Evolutionary conservation across 2,329 filamentous ascomycete genomes (phyloP), one percentile per base, ranked within the genome.

Genomic region (Rhynchosporium graminicola): DNA sequence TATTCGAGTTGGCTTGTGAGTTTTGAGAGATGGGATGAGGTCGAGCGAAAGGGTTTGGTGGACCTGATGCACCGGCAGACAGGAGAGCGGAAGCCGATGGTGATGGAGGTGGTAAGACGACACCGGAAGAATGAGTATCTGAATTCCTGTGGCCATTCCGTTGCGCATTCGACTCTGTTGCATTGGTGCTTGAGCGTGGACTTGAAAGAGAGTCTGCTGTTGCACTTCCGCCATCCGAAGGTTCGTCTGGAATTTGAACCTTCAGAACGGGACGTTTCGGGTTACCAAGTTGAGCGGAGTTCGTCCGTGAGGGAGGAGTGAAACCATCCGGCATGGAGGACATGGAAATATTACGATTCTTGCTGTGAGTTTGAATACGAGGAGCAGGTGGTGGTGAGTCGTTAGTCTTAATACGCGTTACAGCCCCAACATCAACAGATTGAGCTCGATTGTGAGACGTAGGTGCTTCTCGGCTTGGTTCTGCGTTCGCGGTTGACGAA

Each of bases 211-310:
- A 90, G 60, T 90, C 90, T 52, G 83, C 91, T 3, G 89, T 91
- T 51, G 87, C 89, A 64, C 84, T 69, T 52, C 66, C 89, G 62
- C 87, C 91, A 50, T 96, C 92, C 9, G 92, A 96, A 46, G 87
- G 87, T 71, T 96, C 95, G 68, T 92, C 94, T 0, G 95, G 95
- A 71, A 99, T 99, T 73, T 97, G 92, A 4, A 99, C 92, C 70
- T 91, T 97, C 52, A 99, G 81, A 59, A 91, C 86, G 2, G 95
- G 95, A 60, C 93, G 84, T 71, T 90, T 87, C 8, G 86, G 86
- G 60, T 85, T 86, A 10, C 64, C 82, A 78, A 84, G 79, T 67
- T 88, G 85, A 63, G 89, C 78, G 67, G 91, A 96, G 72, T 91
- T 92, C n/a, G 90, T 87, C 43, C 91, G 84, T 26, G 88, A 88